Base-by-base conservation (phyloP, 2,329 filamentous ascomycete genomes). In the Xenoacremonium recifei region DNA sequence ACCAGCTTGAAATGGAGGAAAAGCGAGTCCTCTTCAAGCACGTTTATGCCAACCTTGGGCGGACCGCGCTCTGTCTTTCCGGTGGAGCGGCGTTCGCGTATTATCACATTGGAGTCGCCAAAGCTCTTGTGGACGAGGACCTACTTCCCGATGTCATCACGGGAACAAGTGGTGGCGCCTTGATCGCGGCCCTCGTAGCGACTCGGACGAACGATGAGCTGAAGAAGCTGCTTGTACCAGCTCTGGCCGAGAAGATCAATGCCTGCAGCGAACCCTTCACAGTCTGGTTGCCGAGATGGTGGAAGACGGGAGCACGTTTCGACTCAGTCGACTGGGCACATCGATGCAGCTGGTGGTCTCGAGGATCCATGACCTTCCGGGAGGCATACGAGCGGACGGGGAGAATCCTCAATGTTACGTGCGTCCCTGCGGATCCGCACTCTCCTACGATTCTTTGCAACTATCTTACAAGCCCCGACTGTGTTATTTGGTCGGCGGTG, bases 401-500 rank as follows among this genome's bases (percentile, higher is more conserved):
- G 0, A 85, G 93, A 16, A 93, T 97, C 48, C 76, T 99, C 37
- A 99, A 99, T 65, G 90, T 99, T 9, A 89, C 89, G 5, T 99
- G 93, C 63, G 89, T 99, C 2, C 93, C 93, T 1, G 91, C 92
- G 0, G 93, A 99, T 62, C 93, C 92, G 15, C 90, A 99, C 66
- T 95, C 89, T 32, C 92, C 80, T 7, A 83, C 90, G 1, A 96
- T 99, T 51, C 76, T 99, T 6, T 89, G 89, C 60, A 99, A 99
- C 67, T 96, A 97, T 63, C 78, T 96, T 21, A 97, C 93, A 2
- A 87, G 87, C 17, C 93, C 93, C 0, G 90, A 99, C 69, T 99
- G 93, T 61, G 93, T 99, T 30, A 95, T 99, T 49, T 99, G 95
- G 93, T 96, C 90, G 10, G 92, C 93, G 2, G 90, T 97, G 3